phyloP scores from a whole-genome alignment of 129 eudicot species.

The Tagetes erecta region DNA sequence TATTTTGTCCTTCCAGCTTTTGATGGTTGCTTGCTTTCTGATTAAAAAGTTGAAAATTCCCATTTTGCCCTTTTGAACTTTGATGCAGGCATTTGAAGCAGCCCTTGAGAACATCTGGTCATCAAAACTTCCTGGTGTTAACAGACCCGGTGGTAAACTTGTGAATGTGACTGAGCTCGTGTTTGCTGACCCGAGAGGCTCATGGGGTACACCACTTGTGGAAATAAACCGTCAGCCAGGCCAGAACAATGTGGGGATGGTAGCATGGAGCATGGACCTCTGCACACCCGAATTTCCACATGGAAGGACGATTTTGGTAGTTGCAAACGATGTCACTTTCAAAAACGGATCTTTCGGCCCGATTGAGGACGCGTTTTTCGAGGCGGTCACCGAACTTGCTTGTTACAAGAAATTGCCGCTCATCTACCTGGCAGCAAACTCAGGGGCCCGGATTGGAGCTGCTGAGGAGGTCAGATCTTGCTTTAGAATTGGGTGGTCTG shows the following conservation, averaged over 20 bases:
- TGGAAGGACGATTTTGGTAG: conserved; percentile 72
- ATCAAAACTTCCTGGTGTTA: conserved; percentile 32
- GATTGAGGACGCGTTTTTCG: conserved; percentile 85
- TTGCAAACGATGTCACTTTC: conserved; percentile 94
- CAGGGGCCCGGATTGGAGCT: conserved; percentile 97
- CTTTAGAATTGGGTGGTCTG: conserved; percentile 95
- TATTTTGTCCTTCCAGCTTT: background rate
- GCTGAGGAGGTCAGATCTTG: conserved; percentile 96
- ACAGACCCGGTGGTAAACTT: conserved; percentile 50
- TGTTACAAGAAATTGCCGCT: conserved; percentile 81
- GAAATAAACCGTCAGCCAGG: conserved; percentile 72
- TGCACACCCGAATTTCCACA: conserved; percentile 92
- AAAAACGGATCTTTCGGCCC: conserved; percentile 98
- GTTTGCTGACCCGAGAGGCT: conserved; percentile 67
- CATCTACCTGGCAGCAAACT: conserved; percentile 92
- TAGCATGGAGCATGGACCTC: conserved; percentile 96
- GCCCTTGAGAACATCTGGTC: conserved; percentile 80
- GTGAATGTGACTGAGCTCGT: conserved; percentile 61
- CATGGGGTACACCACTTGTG: conserved; percentile 81
- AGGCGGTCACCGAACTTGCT: conserved; percentile 86
- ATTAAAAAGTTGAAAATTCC: conserved; percentile 39
- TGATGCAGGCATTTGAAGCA: conserved; percentile 78
- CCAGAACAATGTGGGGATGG: conserved; percentile 92
- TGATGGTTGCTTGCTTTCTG: too few relatives aligned
- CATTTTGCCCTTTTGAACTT: background rate